Conservation (phyloP, 768 basidiomycete genomes). For the Mycena olivaceomarginata region DNA sequence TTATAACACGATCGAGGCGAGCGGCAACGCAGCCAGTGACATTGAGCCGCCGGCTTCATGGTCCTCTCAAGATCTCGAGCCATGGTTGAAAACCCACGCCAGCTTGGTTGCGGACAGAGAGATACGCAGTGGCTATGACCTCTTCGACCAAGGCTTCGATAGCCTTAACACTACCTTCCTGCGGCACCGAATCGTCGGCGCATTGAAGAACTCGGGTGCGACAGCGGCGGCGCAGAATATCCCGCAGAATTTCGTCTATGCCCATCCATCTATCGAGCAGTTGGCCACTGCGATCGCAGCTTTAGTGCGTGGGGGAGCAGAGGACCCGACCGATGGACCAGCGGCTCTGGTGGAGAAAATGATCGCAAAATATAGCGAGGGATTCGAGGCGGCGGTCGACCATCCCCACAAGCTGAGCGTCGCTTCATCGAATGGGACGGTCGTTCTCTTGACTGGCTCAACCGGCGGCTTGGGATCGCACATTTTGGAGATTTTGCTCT, state of each 20-base stretch:
- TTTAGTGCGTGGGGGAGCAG: constrained; percentile 36
- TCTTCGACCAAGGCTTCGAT: constrained; percentile 60
- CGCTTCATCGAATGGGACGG: constrained; percentile 25
- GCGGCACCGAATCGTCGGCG: constrained; percentile 60
- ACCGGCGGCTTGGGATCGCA: constrained; percentile 65
- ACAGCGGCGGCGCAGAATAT: constrained; percentile 42
- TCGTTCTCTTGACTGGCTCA: constrained; percentile 63
- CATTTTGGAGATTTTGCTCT: constrained; percentile 53
- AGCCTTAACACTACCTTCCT: constrained; percentile 62
- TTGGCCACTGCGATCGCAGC: constrained; percentile 54
- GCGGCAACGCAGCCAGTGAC: constrained; percentile 19
- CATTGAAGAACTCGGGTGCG: constrained; percentile 45
- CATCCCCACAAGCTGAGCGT: neutral
- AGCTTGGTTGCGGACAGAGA: too few species aligned
- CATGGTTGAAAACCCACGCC: constrained; percentile 33
- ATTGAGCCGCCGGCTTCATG: constrained; percentile 43
- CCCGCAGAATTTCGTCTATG: constrained; percentile 64
- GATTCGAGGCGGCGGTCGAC: constrained; percentile 5
- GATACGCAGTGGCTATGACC: constrained; percentile 31
- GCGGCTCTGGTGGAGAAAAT: constrained; percentile 50
- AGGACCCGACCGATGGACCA: neutral
- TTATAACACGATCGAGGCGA: constrained; percentile 30
- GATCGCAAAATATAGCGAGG: constrained; percentile 31
- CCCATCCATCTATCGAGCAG: constrained; percentile 58
- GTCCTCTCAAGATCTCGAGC: constrained; percentile 29